Base-by-base conservation (phyloP, 1,284 basidiomycete genomes). In the Pascua sp. region DNA sequence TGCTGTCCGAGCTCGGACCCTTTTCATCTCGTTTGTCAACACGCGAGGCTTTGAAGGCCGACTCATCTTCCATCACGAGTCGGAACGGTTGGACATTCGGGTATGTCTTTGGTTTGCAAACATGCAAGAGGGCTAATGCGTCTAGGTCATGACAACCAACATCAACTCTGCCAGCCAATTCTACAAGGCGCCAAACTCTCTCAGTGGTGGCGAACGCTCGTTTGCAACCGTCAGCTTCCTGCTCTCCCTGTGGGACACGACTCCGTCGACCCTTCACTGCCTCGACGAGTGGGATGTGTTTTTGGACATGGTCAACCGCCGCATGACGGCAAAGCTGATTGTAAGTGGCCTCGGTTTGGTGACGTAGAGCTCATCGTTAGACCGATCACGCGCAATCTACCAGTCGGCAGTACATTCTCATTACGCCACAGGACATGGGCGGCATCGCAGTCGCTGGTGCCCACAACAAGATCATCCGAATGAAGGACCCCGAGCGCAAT, bases 181-280 rank as follows among this genome's bases (percentile, higher is more conserved):
- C 18, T 87, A 90, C 63, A 86, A 89, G 71, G 80, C 81, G 13
- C 77, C 81, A 36, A 87, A 72, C 80, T 63, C 49, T 84, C 82
- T 98, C 41, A 80, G 79, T 1, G 94, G 94, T 49, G 94, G 95
- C 44, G 95, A 98, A 77, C 95, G 97, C 72, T 95, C 91, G 7
- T 99, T 96, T 79, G 90, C 92, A 8, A 98, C 96, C 0, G 92
- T 98, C 62, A 95, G 91, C 66, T 77, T 99, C 52, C 80, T 99
- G 50, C 80, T 98, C 37, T 87, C 96, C 8, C 80, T 99, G 45
- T 99, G 96, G 96, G 90, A 96, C 67, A 87, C 91, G 11, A 91
- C 95, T 55, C 88, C 89, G 1, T 95, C 93, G 73, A 95, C 94
- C 0, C 83, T 99, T 53, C 82, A 95, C 57, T 98, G 95, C 70